Base-by-base conservation (phyloP, 768 basidiomycete genomes). In the Pleurotus citrinopileatus region DNA sequence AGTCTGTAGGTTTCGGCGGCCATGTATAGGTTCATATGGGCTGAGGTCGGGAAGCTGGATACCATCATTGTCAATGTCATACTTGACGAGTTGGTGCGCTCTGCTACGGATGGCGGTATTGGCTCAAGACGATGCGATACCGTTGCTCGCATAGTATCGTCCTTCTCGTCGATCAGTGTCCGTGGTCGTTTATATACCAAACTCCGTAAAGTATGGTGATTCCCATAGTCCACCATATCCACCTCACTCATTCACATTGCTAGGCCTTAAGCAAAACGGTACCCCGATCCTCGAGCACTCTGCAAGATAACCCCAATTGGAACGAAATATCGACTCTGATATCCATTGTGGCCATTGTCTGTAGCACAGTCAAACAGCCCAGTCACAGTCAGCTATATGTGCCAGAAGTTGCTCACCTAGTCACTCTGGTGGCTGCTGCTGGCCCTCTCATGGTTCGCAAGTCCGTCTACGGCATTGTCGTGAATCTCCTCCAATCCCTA, bases 41-140 rank as follows among this genome's bases (percentile, higher is more conserved):
- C 70, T 2, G 86, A 91, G 62, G 73, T 95, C 7, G 82, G 81
- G 10, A 86, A 79, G 62, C 76, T 89, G 13, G 91, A 94, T 52
- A 71, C 76, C 26, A 70, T 71, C 3, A 75, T 90, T 32, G 71
- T 87, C 25, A 91, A 93, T 60, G 74, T 88, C 22, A 82, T 91
- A 29, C 63, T 94, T 25, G 88, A 91, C 40, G 93, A 94, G 67
- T 66, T 95, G 45, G 77, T 94, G 51, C 81, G 90, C 17, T 81
- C 86, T 4, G 94, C 91, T 1, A 79, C 86, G n/a, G 93, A 94
- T 64, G 86, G 87, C 29, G 91, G 90, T 0, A 76, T 90, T 29
- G 90, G 86, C 15, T 87, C 87, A 5, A 72, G 76, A 22, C 77
- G 87, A 57, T 91, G 87, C 57, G 92, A 93, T 70, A 80, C 79